Base-by-base conservation (phyloP, 2,329 filamentous ascomycete genomes). In the Alternaria angustiovoidea region DNA sequence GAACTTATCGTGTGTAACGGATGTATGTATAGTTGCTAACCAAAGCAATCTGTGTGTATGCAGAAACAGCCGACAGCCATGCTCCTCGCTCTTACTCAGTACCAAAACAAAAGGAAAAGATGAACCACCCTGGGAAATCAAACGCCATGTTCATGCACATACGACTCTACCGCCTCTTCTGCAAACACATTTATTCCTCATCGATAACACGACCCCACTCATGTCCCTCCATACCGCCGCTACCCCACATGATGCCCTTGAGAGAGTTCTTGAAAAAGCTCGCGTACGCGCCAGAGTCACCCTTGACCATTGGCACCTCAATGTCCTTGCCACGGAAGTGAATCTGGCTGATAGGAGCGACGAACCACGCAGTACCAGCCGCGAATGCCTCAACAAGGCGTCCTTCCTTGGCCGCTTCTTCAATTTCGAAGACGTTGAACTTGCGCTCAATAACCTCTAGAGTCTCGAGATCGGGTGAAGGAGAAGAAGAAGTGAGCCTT, bases 341-440 rank as follows among this genome's bases (percentile, higher is more conserved):
- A 47, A 84, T 82, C 52, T 79, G 62, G 12, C 75, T 75, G 14
- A 84, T 77, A 0, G 82, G 81, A 4, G 81, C 79, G 47, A 84
- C 77, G 64, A 84, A 84, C 76, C 81, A 84, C 57, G 94, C 94
- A 63, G 94, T 97, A 18, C 94, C 94, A 34, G 91, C 88, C 7
- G 91, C 92, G 75, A 97, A 97, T 1, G 92, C 87, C 81, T 97
- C 94, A 9, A 97, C 77, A 43, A 97, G 78, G 2, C 93, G 84
- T 3, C 91, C 93, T 74, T 97, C 92, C 43, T 85, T 81, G 26
- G 87, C 82, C 1, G 93, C 93, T 74, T 90, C 86, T 28, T 88
- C 75, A 16, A 97, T 79, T 79, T 97, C 93, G 30, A 85, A 81
- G 75, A 97, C 96, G 22, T 88, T 93, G 80, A 94, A 95, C 66